Base-by-base conservation (phyloP, 129 eudicot genomes). In the Helianthus tuberosus region DNA sequence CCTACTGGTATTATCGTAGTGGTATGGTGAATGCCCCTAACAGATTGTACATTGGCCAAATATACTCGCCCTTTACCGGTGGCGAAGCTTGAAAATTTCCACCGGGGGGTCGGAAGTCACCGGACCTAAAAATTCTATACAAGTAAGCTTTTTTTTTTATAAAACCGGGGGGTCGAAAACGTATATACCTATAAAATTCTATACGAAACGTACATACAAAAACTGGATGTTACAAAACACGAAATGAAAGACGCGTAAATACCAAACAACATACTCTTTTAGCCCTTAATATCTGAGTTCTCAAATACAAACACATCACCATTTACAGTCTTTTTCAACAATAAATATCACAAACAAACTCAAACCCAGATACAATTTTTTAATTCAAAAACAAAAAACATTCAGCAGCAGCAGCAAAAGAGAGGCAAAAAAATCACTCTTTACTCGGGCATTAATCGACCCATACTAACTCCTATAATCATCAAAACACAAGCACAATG, bases 371-470 rank as follows among this genome's bases (percentile, higher is more conserved):
- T 69, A 50, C 58, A 43, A 25, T 9, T 55, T 57, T 9, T 55
- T 57, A 17, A 14, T 23, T 8, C 15, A 71, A 75, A n/a, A n/a
- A 75, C 64, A 13, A 38, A 10, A 38, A 8, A 54, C 27, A 54
- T 67, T 54, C 69, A 46, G 72, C 78, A 73, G 63, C 63, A 55
- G 72, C 60, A 61, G 73, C 73, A 80, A 75, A 68, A 78, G 52
- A 59, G 83, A 80, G 71, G 77, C 73, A 69, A 55, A 75, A 88
- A 84, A 70, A 76, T 75, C 96, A 84, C 86, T 84, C 97, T 83
- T 87, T 83, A 82, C 76, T 79, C 81, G 5, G 75, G 78, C 50
- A 57, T 63, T 65, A 46, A 72, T n/a, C 74, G 64, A 51, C 83
- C 63, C 80, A 73, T 16, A 68, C 77, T 75, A 82, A 77, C 66